Base-by-base conservation (phyloP, 345 rosid genomes). In the Euphorbia tirucalli region DNA sequence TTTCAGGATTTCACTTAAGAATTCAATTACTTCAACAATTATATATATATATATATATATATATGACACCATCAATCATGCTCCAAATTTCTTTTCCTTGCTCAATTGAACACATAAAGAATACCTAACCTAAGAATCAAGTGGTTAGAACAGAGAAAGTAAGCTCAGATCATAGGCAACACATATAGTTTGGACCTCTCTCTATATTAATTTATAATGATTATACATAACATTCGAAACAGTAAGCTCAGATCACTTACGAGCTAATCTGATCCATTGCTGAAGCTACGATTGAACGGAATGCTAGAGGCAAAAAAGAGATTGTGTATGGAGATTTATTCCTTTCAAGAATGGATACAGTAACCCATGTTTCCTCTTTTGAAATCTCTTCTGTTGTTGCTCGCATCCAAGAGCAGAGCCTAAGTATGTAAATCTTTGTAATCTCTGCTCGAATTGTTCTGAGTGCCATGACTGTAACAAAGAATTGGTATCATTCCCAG, bases 391-490 rank as follows among this genome's bases (percentile, higher is more conserved):
- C 98, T 13, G 87, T 84, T 22, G 91, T 84, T 60, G 82, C 84
- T 74, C 97, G 86, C 97, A 95, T 88, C 97, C 97, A 95, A 49
- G 97, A 90, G 85, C 99, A 95, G 65, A 95, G 90, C 85, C 98
- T 87, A 67, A 84, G 73, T 68, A 90, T 87, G 78, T 90, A 92
- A 71, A 88, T 86, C 85, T 89, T 95, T 35, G 87, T 85, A 72
- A 92, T 81, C 86, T 90, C 99, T 37, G 87, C 89, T 77, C 88
- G 90, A 67, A 90, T 83, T 30, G 87, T 77, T 80, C 90, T 83
- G 63, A 95, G 81, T 27, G 93, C 88, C 75, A 82, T 72, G 44
- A 87, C 97, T 94, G 89, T 77, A 76, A 70, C 73, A 74, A 77
- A 78, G 66, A 71, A 64, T n/a, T 75, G 22, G 69, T 27, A 54